A percentile compares a stretch with the other conserved stretches of the same genome.
phyloP scores from a whole-genome alignment of 148 eudicot genomes.

The Amaranthus hypochondriacus region DNA sequence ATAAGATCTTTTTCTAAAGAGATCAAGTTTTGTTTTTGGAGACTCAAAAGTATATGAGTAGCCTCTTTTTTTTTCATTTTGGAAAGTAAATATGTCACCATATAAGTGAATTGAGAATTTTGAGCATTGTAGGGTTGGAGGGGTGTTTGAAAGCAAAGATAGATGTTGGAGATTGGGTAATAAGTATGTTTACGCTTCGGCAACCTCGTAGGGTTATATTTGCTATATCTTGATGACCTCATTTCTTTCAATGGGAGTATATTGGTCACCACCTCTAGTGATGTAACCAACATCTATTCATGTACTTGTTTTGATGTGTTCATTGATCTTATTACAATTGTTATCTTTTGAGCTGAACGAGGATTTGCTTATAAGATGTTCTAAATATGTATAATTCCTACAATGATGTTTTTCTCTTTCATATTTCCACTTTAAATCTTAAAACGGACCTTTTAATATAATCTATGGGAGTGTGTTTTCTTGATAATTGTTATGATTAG shows the following conservation, averaged over 20 bases:
- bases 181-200: neutral
- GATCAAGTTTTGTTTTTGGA: neutral
- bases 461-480: no score
- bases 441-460: neutral
- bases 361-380: neutral
- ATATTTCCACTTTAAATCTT: neutral
- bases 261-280: neutral
- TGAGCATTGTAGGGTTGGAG: neutral
- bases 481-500: no score
- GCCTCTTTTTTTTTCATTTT: neutral
- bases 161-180: neutral
- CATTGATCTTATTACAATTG: neutral
- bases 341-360: neutral
- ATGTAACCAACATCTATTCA: neutral
- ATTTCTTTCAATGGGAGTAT: neutral
- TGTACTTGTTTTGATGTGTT: neutral
- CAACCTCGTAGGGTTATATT: neutral
- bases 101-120: neutral
- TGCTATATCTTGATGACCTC: neutral
- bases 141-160: neutral
- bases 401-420: neutral
- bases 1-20: neutral
- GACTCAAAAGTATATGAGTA: neutral
- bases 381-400: neutral
- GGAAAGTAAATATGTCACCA: neutral